Conservation (phyloP, 495 filamentous ascomycete genomes). For the Tuber aestivum region DNA sequence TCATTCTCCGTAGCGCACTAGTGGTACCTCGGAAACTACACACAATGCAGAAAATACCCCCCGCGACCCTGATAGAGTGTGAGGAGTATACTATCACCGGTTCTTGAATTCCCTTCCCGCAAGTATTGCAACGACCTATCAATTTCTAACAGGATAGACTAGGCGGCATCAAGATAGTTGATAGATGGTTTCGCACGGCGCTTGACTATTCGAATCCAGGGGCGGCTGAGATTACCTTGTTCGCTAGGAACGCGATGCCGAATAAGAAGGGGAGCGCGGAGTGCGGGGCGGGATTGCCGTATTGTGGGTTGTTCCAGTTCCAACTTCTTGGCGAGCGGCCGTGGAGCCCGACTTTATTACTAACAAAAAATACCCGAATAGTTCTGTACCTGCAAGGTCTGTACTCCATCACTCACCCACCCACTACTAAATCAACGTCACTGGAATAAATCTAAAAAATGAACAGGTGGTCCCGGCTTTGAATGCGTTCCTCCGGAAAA, state of each 20-base stretch:
- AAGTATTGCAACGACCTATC: background rate
- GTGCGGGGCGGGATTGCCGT: conserved; percentile 30
- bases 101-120: conserved; percentile 6
- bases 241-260: conserved; percentile 33
- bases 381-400: conserved; percentile 2
- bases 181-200: conserved; percentile 39
- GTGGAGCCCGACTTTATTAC: background rate
- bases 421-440: background rate
- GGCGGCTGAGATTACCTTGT: conserved; percentile 25
- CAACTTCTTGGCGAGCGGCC: background rate
- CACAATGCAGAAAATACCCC: conserved; percentile 7
- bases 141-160: background rate
- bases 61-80: background rate
- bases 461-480: conserved; percentile 66
- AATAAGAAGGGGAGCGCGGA: conserved; percentile 37
- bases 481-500: conserved; percentile 68
- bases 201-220: conserved; percentile 31
- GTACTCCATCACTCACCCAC: background rate
- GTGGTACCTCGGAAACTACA: background rate
- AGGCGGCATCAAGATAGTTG: conserved; percentile 39
- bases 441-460: background rate
- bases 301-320: conserved; percentile 20
- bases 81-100: conserved; percentile 18
- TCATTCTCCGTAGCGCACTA: background rate
- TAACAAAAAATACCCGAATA: background rate